Base-by-base conservation (phyloP, 768 basidiomycete species). In the Hygrocybe coccinea region DNA sequence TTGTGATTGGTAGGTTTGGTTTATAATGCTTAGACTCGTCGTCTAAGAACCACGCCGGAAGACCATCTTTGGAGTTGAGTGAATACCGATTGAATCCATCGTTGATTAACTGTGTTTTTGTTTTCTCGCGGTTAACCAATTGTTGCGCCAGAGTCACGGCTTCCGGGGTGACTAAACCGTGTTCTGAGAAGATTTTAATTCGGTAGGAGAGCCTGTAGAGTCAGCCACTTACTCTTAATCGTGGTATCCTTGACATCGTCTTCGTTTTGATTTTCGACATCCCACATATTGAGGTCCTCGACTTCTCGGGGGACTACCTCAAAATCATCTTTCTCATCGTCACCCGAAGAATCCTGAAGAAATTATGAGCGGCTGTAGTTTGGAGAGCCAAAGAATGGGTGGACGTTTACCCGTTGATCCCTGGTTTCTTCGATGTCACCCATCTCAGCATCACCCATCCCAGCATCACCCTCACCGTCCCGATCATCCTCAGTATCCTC, bases 41-140 rank as follows among this genome's bases (percentile, higher is more conserved):
- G 61, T 99, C 97, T 34, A 98, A 76, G 79, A 99, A 98, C 97
- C 97, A 99, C 0, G 85, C 71, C 5, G 97, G 97, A 10, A 98
- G 82, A 14, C 79, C 91, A 49, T 98, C 97, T 71, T 93, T 95
- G 55, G 89, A 81, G 62, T 93, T 89, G 52, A 95, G 79, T 1
- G 95, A 91, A 70, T 94, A 89, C 10, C 92, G 89, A 71, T 87
- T 93, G 78, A 98, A 99, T 11, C 97, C 97, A 45, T 97, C 88
- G 62, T 98, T 92, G 65, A 98, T 81, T 22, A 99, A 79, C 25
- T 91, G 81, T 5, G 91, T 91, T 65, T 85, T 86, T 0, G 93
- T 97, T 60, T 78, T 93, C 73, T 91, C 76, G 33, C 91, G 86
- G 69, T 98, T 98, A 52, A 95, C 89, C 29, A 98, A 77, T 63